Base-by-base conservation (phyloP, 192 early-diverging fungal genomes). In the Coemansia sp. region DNA sequence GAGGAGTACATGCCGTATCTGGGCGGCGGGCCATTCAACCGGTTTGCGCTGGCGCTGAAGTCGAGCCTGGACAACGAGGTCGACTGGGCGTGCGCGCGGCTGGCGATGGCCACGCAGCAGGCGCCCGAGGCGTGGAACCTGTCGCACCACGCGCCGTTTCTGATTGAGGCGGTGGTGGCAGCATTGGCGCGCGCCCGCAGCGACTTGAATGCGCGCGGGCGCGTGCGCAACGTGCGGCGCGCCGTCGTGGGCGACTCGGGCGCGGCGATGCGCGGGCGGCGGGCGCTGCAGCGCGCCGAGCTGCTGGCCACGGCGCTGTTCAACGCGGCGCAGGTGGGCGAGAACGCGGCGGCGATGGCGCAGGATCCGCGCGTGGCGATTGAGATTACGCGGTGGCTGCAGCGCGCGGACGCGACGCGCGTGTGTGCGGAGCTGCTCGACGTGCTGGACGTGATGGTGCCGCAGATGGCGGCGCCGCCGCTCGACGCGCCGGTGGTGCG, bases 1-100 rank as follows among this genome's bases (percentile, higher is more conserved):
- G 75, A 78, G 15, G 68, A 78, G 23, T 63, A 31, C 26, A 15
- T 59, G 10, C 35, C 48, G 5, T 78, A 50, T 27, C 40, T 78
- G 28, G 31, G 27, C 8, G 75, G 75, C 4, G 75, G 75, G 0
- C 68, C 67, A 17, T 71, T 66, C 29, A 78, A 78, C 36, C 48
- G 75, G 44, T 71, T 71, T 62, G 69, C 75, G 5, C 32, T 78
- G 19, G 75, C 75, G 2, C 43, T 78, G 8, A 70, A 71, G 44
- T 78, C 75, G 0, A 32, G 28, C 0, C 53, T 78, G 26, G 60
- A 66, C 10, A 78, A 78, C 27, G 75, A 78, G 42, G 67, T 78
- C 4, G 75, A 78, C 60, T 78, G 75, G 75, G 75, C 68, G 12
- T 67, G 75, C 17, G 64, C 48, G 17, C 63, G 68, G 0, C 46